These are phyloP conservation scores for Globisporangium perplexum DNA, from an alignment of 352 stramenopile genomes.

Conservation along the genomic window DNA sequence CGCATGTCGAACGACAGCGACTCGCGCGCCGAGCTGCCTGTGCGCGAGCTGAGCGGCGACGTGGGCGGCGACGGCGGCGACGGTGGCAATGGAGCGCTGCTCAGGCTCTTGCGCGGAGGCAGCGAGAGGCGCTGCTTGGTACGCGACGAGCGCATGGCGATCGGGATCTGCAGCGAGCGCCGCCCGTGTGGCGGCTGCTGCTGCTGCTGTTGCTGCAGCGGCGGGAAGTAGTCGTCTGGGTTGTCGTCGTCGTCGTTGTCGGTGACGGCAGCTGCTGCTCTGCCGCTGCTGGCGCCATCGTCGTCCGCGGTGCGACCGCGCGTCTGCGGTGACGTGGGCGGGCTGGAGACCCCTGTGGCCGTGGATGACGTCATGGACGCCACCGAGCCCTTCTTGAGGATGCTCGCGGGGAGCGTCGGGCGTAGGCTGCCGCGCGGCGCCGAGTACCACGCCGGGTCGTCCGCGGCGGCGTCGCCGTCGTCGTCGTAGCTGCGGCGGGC, in stretches of 20 bases:
- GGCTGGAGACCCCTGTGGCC: conserved; percentile 10
- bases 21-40: conserved; percentile 3
- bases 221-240: conserved; percentile 22
- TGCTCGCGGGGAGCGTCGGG: conserved; percentile 35
- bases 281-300: background rate
- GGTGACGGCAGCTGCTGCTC: conserved; percentile 2
- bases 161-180: conserved; percentile 7
- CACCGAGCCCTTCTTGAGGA: conserved; percentile 56
- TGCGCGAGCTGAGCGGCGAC: conserved; percentile 6
- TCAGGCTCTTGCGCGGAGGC: conserved; percentile 21
- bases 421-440: conserved; percentile 54
- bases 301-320: background rate
- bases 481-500: conserved; percentile 10
- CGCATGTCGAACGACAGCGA: conserved; percentile 13
- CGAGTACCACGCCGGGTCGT: conserved; percentile 68
- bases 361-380: conserved; percentile 28
- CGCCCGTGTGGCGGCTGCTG: conserved; percentile 2
- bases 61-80: conserved; percentile 3
- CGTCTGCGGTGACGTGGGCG: conserved; percentile 5
- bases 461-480: conserved; percentile 59
- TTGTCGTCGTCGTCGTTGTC: conserved; percentile 10
- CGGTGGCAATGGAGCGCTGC: background rate
- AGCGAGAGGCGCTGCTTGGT: conserved; percentile 27
- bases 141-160: conserved; percentile 4
- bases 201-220: conserved; percentile 1